Evolutionary conservation across 208 protist genomes (phyloP), one percentile per base, ranked within the genome.

Genomic region (Trypanosoma lewisi): DNA sequence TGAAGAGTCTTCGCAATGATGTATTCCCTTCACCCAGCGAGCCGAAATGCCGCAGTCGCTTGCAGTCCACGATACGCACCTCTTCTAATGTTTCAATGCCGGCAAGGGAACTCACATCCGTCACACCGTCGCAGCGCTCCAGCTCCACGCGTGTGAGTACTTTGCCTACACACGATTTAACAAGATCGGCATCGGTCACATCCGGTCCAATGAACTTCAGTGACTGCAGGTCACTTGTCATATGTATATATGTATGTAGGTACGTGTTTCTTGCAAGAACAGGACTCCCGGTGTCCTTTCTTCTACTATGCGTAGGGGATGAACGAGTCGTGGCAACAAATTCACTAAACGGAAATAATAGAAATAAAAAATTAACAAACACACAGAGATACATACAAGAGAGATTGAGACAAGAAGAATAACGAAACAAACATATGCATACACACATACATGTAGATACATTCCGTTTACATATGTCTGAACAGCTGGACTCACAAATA

Each of bases 21-120:
- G 57, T 37, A 30, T 37, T 3, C 9, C 12, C 28, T 45, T 55
- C 39, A 31, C 66, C 56, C n/a, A 71, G 39, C 14, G 34, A 31
- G 2, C 66, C 66, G 31, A 71, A 16, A 37, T 41, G 60, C 17
- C 66, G 66, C 34, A 71, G 6, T 5, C 37, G 34, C 9, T 28
- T 53, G n/a, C 66, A 71, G n/a, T 49, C 34, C n/a, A 7, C 6
- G 51, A 71, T 60, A 28, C 31, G 36, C 30, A 53, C 66, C 50
- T 58, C 47, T 21, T 59, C 39, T n/a, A 71, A 31, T 21, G 49
- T 60, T 27, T 39, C 21, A 14, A 71, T 53, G 21, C 7, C 23
- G 0, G 66, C 42, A 27, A 71, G 39, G 9, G 57, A 12, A 42
- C 66, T 65, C 2, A 71, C 4, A 33, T 71, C 66, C 1, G 66